Evolutionary conservation across 495 filamentous ascomycete genomes (phyloP), one percentile per base, ranked within the genome.

Genomic region (Pseudevernia furfuracea): DNA sequence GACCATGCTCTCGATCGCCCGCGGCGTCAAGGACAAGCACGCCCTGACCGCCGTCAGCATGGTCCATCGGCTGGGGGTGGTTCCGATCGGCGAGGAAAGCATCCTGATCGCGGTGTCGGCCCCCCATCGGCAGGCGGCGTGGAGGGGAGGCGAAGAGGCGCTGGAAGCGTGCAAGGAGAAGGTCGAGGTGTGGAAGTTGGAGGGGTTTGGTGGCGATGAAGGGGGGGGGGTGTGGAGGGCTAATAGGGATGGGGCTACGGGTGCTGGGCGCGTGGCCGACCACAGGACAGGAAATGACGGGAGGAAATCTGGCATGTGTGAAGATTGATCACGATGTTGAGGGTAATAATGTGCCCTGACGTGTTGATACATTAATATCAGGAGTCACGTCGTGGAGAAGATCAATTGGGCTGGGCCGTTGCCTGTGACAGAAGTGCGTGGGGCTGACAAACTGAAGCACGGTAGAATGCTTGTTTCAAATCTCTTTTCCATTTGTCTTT

Each of bases 111-210:
- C 91, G 12, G 90, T 97, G 19, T 89, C 88, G 59, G 79, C 88
- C 30, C 85, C 89, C 52, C 94, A 98, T 80, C 82, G 94, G n/a
- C 83, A 86, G 69, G 89, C 89, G 52, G 94, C 90, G 44, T 98
- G 92, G 92, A 77, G 78, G 68, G 95, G 86, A 0, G 94, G 90
- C 0, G 93, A 97, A 79, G 90, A 93, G 77, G 87, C 91, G 46
- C 76, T 98, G 68, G 93, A 97, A 81, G 77, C 80, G 71, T 90
- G 88, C 70, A 98, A 98, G 78, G 84, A 82, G 70, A 82, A 80
- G 65, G 89, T 89, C 48, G 94, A 98, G 82, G 87, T 98, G 58
- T 98, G 94, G 94, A 98, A 98, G 78, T 78, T 83, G 71, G 94
- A 98, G 80, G 87, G 90, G 71, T 97, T 97, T 83, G 84, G 74